Percentiles rank a stretch among this genome's conserved stretches.
Evolutionary conservation across 1,284 basidiomycete species (phyloP).

Genomic region (Cryptococcus jaspeensis): DNA sequence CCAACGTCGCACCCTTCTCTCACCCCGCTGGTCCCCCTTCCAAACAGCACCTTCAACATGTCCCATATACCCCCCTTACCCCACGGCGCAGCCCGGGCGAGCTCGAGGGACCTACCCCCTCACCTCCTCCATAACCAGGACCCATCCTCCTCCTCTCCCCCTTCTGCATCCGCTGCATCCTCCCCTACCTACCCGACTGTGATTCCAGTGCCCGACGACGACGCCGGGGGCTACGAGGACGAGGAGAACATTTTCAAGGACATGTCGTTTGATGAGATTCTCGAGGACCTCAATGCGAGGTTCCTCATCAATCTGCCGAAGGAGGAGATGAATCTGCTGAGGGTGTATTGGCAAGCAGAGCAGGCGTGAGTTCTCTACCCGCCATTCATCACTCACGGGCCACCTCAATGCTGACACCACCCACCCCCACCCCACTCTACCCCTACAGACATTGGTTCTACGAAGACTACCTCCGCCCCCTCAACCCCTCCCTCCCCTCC

Average conservation of each 20-base stretch:
- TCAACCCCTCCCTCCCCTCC: slow-evolving; percentile 83
- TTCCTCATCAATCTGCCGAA: slow-evolving; percentile 97
- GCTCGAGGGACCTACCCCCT: slow-evolving; percentile 6
- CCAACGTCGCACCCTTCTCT: background rate
- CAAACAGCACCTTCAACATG: background rate
- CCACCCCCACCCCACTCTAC: background rate
- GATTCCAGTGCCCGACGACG: slow-evolving; percentile 4
- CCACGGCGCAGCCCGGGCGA: background rate
- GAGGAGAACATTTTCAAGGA: slow-evolving; percentile 46
- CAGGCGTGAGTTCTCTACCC: slow-evolving; percentile 72
- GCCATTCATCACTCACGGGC: background rate
- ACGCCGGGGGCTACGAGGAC: slow-evolving; percentile 16
- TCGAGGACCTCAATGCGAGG: slow-evolving; percentile 90
- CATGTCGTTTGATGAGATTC: slow-evolving; percentile 57
- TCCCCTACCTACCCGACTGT: background rate
- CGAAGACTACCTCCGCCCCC: slow-evolving; percentile 94
- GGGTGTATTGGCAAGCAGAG: slow-evolving; percentile 98
- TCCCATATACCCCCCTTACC: background rate
- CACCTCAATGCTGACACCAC: background rate
- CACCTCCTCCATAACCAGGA: background rate
- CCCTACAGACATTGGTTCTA: slow-evolving; percentile 93
- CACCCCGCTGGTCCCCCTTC: background rate
- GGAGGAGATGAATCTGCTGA: slow-evolving; percentile 85
- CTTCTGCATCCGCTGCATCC: slow-evolving; percentile 7
- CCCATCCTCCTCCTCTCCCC: background rate